Evolutionary conservation across 768 basidiomycete genomes (phyloP), one percentile per base, ranked within the genome.

Genomic region (Macrolepiota albuminosa): DNA sequence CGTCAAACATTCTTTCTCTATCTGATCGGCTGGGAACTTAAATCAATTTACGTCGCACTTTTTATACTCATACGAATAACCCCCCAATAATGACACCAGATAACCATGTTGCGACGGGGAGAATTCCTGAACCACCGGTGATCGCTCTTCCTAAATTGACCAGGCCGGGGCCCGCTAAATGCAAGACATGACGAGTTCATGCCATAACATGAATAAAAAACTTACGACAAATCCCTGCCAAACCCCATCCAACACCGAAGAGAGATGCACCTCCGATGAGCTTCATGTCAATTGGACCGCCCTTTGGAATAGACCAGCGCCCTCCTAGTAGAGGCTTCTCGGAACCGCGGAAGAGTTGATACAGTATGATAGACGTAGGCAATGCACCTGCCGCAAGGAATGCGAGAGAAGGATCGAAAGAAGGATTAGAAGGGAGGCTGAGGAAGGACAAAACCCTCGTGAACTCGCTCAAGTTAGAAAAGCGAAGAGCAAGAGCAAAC

Each of bases 171-270:
- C 85, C 86, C 60, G 84, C 85, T 87, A 60, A 5, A 43, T 31
- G 16, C 26, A 54, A 55, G n/a, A 49, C 11, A 56, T 47, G 48
- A 40, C 45, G 18, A 63, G 26, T 54, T 53, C 50, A 65, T 63
- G 46, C 16, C 59, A 43, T 6, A 18, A 6, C 36, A 63, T 8
- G 49, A 21, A 54, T 11, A n/a, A 60, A 21, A 42, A 40, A 74
- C 85, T 67, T 70, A 86, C 85, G 85, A 69, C 86, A 87, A 51
- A 86, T 70, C 37, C 86, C 86, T 56, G 77, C 72, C 42, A 83
- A 65, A 6, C 81, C 86, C 86, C 86, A 87, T 1, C 86, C 85
- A 31, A 84, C 61, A 51, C 86, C 85, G 68, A 87, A 87, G 40
- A 85, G 61, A 18, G 79, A 75, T 11, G 84, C 77, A 24, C 86